These are phyloP conservation scores for Phytophthora idaei DNA, from an alignment of 352 stramenopile species.

Conservation along the genomic window DNA sequence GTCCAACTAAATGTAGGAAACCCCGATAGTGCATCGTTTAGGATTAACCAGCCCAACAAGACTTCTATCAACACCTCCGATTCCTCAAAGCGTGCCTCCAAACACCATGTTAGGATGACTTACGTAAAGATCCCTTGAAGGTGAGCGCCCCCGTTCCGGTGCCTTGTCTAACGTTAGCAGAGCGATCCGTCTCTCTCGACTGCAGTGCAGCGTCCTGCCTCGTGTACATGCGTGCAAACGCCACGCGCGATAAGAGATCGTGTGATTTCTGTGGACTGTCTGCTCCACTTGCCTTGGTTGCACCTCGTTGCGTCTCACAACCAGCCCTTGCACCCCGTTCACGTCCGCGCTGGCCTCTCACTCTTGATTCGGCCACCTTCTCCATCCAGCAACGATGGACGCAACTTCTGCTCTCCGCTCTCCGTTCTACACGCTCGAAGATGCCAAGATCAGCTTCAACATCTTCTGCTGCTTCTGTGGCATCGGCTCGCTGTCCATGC, in stretches of 20 bases:
- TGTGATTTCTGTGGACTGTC: slow-evolving; percentile 20
- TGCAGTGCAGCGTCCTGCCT: slow-evolving; percentile 11
- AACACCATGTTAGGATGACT: not conserved
- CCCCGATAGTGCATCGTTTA: slow-evolving; percentile 31
- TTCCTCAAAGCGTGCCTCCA: not conserved
- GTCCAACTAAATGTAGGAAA: slow-evolving; percentile 22
- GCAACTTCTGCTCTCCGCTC: not conserved
- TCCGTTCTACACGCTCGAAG: slow-evolving; percentile 52
- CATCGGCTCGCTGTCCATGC: slow-evolving; percentile 73
- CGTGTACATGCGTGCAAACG: slow-evolving; percentile 13
- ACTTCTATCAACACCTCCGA: slow-evolving; percentile 19
- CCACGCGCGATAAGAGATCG: slow-evolving; percentile 24
- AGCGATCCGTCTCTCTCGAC: slow-evolving; percentile 28
- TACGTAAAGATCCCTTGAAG: no score
- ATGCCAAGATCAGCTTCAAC: slow-evolving; percentile 66
- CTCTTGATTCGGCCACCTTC: slow-evolving; percentile 21
- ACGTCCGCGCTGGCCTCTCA: slow-evolving; percentile 10
- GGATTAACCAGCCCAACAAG: slow-evolving; percentile 29
- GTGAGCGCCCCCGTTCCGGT: slow-evolving; percentile 16
- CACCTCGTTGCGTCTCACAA: slow-evolving; percentile 13
- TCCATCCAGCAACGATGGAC: slow-evolving; percentile 11
- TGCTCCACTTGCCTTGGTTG: slow-evolving; percentile 8
- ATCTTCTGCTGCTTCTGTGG: slow-evolving; percentile 72
- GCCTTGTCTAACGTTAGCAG: slow-evolving; percentile 13
- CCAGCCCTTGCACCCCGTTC: not conserved